Base-by-base conservation (phyloP, 495 filamentous ascomycete genomes). In the Penicillium daleae region DNA sequence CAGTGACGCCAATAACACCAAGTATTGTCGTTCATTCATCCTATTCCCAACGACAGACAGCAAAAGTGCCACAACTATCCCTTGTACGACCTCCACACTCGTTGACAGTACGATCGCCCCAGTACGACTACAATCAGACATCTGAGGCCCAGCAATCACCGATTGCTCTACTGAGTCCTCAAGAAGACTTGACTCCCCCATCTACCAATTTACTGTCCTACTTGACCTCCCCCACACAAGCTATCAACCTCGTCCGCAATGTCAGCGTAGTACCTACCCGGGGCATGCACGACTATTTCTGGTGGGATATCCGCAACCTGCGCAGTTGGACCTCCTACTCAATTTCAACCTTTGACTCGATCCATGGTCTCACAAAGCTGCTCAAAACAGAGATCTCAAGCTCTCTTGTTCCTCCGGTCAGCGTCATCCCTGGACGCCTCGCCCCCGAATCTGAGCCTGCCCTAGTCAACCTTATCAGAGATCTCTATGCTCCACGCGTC, bases 221-320 rank as follows among this genome's bases (percentile, higher is more conserved):
- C 69, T 83, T 97, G 33, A 93, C 90, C 13, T 77, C 83, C 0
- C 80, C 90, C 49, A 96, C 93, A 65, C 92, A 91, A 37, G 85
- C 90, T 21, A 89, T 93, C 9, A 87, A 86, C 33, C 80, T 96
- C n/a, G 90, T 96, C 15, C 90, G 88, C 64, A 90, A 88, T 58
- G 85, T 93, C 67, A 91, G 87, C 65, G 86, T 90, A 71, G 81
- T 86, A 10, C 82, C 85, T 24, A 83, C 85, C 27, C 86, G 92
- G 40, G 88, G 88, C 46, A 74, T 88, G 66, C 86, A 90, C 69
- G 88, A 88, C 68, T 89, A 96, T 71, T 94, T 92, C 71, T 97
- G 93, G 93, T 97, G 90, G 90, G 93, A 97, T 64, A 84, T 97
- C 57, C 90, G 93, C 53, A 93, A 96, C 67, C 80, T 97, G 63